phyloP scores from a whole-genome alignment of 768 basidiomycete species.

The Boletus huronensis region DNA sequence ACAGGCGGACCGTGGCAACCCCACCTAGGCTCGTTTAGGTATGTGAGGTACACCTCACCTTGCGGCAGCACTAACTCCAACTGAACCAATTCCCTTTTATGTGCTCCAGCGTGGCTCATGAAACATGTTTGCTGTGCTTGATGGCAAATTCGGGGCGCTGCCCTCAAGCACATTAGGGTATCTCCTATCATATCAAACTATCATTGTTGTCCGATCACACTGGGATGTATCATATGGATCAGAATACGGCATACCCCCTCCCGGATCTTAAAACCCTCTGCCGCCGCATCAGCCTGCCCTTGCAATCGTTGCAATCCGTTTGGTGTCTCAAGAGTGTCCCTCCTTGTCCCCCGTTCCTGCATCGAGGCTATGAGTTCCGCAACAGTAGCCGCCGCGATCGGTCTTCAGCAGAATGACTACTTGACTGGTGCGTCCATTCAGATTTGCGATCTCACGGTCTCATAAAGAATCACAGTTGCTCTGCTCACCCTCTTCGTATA shows the following conservation, averaged over 20 bases:
- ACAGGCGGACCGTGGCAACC: too few species aligned
- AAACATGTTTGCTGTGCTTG: neutral
- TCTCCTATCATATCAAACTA: too few species aligned
- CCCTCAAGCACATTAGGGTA: neutral
- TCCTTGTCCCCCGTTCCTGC: neutral
- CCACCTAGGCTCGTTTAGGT: too few species aligned
- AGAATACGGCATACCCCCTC: neutral
- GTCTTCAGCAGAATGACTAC: conserved; percentile 5
- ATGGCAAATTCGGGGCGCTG: neutral
- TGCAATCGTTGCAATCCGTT: neutral
- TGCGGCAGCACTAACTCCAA: too few species aligned
- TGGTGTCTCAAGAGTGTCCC: neutral
- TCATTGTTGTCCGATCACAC: neutral
- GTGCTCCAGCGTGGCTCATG: neutral
- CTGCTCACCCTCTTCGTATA: conserved; percentile 7
- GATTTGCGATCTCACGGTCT: neutral
- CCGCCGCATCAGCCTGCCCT: neutral
- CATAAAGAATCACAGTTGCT: neutral
- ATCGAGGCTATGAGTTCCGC: neutral
- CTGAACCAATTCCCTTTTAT: neutral
- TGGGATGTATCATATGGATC: neutral
- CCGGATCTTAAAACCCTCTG: neutral
- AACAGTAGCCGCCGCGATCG: neutral
- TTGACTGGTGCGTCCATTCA: neutral
- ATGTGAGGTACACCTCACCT: too few species aligned